Base-by-base conservation (phyloP, 202 grass and related monocot species). In the Cymbopogon flexuosus region DNA sequence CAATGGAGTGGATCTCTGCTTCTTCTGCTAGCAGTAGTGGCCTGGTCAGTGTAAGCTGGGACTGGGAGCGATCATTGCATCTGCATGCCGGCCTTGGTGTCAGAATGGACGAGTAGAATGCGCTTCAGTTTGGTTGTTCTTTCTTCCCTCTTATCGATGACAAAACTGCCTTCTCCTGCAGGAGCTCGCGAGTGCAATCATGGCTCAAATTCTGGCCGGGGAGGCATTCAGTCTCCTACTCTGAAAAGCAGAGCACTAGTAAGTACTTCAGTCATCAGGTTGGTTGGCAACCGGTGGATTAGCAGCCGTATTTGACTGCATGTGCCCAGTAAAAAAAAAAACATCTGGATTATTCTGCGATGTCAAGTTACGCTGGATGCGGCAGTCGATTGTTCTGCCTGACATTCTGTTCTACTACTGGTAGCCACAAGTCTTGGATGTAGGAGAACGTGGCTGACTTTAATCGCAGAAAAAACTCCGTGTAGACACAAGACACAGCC, bases 161-260 rank as follows among this genome's bases (percentile, higher is more conserved):
- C 84, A 81, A 86, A 62, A 70, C 84, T 81, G 46, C 51, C 0
- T 21, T 9, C 51, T 46, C 10, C 68, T 41, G 70, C 61, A 21
- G 13, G 60, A 60, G 8, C 77, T 81, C 46, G 78, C 84, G 71
- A 68, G 9, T 42, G 78, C 84, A 70, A 54, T 62, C 18, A 84
- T 84, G 78, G 18, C 60, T 6, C 15, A 19, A 37, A 21, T 8
- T 31, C n/a, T 39, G 34, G 0, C 18, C 19, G 3, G 57, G 57
- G 57, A 6, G 19, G 36, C 37, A 23, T 40, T 6, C 36, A 22
- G n/a, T 42, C 37, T 23, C 46, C n/a, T 77, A 3, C 65, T 47
- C 62, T 70, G 14, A 64, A 72, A 72, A 71, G 56, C 56, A 51
- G 62, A 83, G 62, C 16, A 15, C 2, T 15, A 0, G 12, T 46